These are phyloP conservation scores for Bipolaris cookei DNA, from an alignment of 2,329 filamentous ascomycete species.

Conservation along the genomic window DNA sequence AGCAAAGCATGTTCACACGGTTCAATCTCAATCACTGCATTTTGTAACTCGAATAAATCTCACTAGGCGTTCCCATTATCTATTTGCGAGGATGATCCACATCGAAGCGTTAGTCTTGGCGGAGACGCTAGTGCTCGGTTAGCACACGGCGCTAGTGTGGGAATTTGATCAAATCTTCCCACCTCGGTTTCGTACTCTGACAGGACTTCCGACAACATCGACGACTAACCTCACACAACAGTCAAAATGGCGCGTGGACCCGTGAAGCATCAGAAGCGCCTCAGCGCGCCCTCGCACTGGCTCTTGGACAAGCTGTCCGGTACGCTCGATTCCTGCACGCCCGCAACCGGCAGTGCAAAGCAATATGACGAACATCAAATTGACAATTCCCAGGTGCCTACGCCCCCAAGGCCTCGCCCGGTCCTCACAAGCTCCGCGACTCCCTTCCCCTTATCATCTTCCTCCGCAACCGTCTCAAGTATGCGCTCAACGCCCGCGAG, in stretches of 20 bases:
- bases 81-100: not conserved
- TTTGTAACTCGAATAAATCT: not conserved
- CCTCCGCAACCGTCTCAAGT: slow-evolving; percentile 81
- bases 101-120: not conserved
- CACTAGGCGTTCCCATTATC: not conserved
- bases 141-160: slow-evolving; percentile 19
- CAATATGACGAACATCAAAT: slow-evolving; percentile 13
- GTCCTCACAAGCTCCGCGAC: slow-evolving; percentile 99
- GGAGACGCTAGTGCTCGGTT: slow-evolving; percentile 12
- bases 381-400: slow-evolving; percentile 53
- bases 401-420: slow-evolving; percentile 71
- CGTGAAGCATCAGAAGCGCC: slow-evolving; percentile 99
- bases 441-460: slow-evolving; percentile 99
- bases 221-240: slow-evolving; percentile 49
- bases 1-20: not conserved
- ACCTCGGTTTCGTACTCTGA: slow-evolving; percentile 21
- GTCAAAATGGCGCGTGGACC: slow-evolving; percentile 71
- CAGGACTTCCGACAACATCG: slow-evolving; percentile 43
- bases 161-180: slow-evolving; percentile 13
- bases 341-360: slow-evolving; percentile 52
- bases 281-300: slow-evolving; percentile 99
- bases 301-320: slow-evolving; percentile 99
- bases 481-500: slow-evolving; percentile 98
- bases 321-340: slow-evolving; percentile 42
- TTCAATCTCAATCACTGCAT: too few species aligned